Evolutionary conservation across 805 yeast species (phyloP), one percentile per base, ranked within the genome.

Genomic region (Starmerella sp.): DNA sequence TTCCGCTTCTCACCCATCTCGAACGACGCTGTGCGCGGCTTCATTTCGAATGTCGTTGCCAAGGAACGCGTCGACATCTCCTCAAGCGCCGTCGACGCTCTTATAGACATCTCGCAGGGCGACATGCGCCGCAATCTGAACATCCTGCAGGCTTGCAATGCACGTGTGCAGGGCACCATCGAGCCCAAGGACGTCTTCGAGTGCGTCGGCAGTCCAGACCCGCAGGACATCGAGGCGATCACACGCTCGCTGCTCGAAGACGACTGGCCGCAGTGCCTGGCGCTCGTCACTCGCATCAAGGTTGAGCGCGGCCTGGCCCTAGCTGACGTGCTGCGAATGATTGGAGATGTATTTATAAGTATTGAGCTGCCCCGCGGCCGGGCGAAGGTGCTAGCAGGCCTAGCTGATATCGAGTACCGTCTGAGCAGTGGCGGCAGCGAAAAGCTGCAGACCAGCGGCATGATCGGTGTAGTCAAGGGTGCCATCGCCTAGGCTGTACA

Each of bases 91-190:
- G 71, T 77, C 44, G 69, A 70, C 0, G 81, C 96, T 1, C 71
- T 93, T 48, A 73, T 93, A 54, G 74, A 72, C 52, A 75, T 93
- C 54, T 77, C 93, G n/a, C 79, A 82, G 55, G 99, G 99, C 52
- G 99, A 93, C 69, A 93, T 93, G 98, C 80, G 99, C 72, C 80
- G 86, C 51, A 95, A 95, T 0, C 75, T 93, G 62, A 93, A 93
- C 65, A 96, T 93, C 5, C 70, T 93, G 55, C 99, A 93, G 70
- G 95, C 97, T 0, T 87, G 97, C 68, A 79, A 84, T 58, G 90
- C 96, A 0, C 86, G 95, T 1, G 75, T 66, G 7, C 71, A 70
- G 3, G 80, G 75, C 36, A 80, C 78, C 50, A 84, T 93, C 42
- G 77, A 83, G 32, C 78, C 77, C 34, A 82, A 80, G 53, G 83